Evolutionary conservation across 192 early-diverging fungal genomes (phyloP).

Genomic region (Physocladia obscura): DNA sequence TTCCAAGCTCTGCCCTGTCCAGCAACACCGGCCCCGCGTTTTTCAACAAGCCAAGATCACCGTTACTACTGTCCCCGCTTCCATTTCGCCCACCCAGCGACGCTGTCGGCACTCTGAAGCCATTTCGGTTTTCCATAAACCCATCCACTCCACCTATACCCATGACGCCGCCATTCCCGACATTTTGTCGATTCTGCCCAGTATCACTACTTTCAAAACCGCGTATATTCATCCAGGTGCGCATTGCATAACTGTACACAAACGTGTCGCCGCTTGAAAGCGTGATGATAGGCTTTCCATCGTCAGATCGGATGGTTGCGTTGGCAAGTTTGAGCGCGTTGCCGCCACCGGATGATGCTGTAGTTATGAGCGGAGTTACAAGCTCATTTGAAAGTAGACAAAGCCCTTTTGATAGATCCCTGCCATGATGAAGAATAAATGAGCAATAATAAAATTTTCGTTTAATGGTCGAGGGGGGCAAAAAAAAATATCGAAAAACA

Average conservation of each 20-base stretch:
- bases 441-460: background rate
- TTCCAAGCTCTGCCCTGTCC: conserved; percentile 44
- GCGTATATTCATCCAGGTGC: conserved; percentile 65
- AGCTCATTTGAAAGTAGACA: conserved; percentile 56
- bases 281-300: conserved; percentile 66
- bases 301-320: conserved; percentile 50
- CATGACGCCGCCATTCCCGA: background rate
- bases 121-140: background rate
- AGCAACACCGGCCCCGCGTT: conserved; percentile 22
- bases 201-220: conserved; percentile 42
- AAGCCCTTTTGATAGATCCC: conserved; percentile 62
- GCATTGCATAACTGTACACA: conserved; percentile 65
- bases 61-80: background rate
- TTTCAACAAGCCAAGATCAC: conserved; percentile 14
- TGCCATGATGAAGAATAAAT: conserved; percentile 19
- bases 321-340: conserved; percentile 50
- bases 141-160: background rate
- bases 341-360: conserved; percentile 32
- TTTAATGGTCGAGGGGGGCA: too few relatives aligned
- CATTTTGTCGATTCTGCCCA: conserved; percentile 9
- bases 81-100: background rate
- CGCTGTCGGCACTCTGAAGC: conserved; percentile 12
- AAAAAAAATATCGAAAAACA: background rate
- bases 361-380: conserved; percentile 62
- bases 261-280: conserved; percentile 64